Evolutionary conservation across 352 stramenopile species (phyloP), one percentile per base, ranked within the genome.

Genomic region (Phytophthora foliorum): DNA sequence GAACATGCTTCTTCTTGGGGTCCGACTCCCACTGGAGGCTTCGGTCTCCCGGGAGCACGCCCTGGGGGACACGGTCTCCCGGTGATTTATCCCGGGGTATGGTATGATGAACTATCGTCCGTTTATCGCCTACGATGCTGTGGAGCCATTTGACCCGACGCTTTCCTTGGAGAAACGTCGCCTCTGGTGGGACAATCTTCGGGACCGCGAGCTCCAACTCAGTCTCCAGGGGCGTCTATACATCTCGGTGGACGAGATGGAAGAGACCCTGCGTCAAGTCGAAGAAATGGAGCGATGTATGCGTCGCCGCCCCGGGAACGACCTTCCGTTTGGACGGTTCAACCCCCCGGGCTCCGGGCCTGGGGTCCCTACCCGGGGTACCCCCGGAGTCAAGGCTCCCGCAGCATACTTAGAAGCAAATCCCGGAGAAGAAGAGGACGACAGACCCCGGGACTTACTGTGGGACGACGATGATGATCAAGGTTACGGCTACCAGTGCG

Each of bases 101-200:
- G 38, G 38, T n/a, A n/a, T n/a, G 10, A 51, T 61, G 53, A 51
- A 38, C 17, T 61, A 51, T 24, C 39, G 53, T 2, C 27, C 53
- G 0, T 61, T 61, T 16, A 51, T 42, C n/a, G 53, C 53, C 3
- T 61, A 61, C n/a, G 54, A 62, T 16, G 25, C 29, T 0, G 54
- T 53, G 0, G 25, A 62, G 3, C 54, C 54, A n/a, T 53, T 53
- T 41, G 54, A 62, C 41, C 39, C 54, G 1, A 45, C 27, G 6
- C 5, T 44, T 0, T 27, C 54, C 0, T 29, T 62, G 27, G 54
- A 62, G 5, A 62, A 62, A 14, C 54, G 54, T 4, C 54, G 54
- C 0, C 19, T 45, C 6, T 62, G 54, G 41, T 53, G 54, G 54
- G 54, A 53, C 11, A 62, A 49, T 32, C 9, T 45, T 56, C 31